phyloP scores from a whole-genome alignment of 257 asterid genomes.

The Gynochthodes officinalis region DNA sequence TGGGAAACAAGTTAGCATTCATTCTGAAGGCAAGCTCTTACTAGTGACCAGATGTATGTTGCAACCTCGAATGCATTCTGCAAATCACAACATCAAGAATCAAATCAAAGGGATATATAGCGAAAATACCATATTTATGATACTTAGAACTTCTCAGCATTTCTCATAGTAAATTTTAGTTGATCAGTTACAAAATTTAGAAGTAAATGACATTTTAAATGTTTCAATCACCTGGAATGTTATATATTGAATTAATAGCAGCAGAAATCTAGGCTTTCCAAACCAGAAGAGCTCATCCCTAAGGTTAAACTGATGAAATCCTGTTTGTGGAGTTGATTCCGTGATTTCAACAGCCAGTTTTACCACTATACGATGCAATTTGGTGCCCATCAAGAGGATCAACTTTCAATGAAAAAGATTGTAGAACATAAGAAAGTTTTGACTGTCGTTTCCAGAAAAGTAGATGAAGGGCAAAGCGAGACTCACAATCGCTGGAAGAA shows the following conservation, averaged over 20 bases:
- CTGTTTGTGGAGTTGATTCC: conserved; percentile 57
- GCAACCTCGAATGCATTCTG: conserved; percentile 97
- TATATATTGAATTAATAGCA: conserved; percentile 72
- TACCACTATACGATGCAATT: conserved; percentile 77
- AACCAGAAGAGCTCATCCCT: conserved; percentile 98
- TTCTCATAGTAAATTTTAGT: background rate
- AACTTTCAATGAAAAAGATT: conserved; percentile 38
- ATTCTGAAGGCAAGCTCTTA: conserved; percentile 30
- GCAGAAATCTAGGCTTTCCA: conserved; percentile 77
- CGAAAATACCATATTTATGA: background rate
- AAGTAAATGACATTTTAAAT: background rate
- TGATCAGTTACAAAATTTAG: background rate
- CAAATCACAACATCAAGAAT: conserved; percentile 25
- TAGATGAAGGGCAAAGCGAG: background rate
- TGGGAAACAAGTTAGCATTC: background rate
- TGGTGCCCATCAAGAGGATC: conserved; percentile 83
- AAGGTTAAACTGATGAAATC: conserved; percentile 56
- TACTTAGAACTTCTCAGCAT: background rate
- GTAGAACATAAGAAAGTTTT: conserved; percentile 10
- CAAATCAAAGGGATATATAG: conserved; percentile 12
- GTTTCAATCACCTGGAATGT: conserved; percentile 66
- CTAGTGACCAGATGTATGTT: conserved; percentile 77
- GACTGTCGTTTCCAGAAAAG: background rate
- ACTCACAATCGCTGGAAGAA: conserved; percentile 73
- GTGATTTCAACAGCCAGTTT: conserved; percentile 81